A percentile compares a stretch with the other conserved stretches of the same genome.
Evolutionary conservation across 2,329 filamentous ascomycete genomes (phyloP).

Genomic region (Neofusicoccum ribis): DNA sequence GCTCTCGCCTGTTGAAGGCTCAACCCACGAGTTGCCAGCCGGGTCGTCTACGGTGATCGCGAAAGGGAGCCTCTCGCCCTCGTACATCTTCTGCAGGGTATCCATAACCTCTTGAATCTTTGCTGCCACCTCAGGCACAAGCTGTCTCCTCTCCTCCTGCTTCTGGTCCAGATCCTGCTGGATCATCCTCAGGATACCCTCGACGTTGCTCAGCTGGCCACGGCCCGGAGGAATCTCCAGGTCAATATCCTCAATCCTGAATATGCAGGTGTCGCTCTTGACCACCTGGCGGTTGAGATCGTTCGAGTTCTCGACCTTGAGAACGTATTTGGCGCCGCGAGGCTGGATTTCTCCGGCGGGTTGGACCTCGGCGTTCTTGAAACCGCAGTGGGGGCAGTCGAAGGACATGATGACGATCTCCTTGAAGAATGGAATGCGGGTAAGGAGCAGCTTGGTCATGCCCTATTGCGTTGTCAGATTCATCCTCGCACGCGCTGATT

Average conservation of each 20-base stretch:
- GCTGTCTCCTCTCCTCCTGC: constrained; percentile 77
- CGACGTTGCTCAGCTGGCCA: constrained; percentile 89
- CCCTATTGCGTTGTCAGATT: constrained; percentile 57
- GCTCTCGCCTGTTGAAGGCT: constrained; percentile 72
- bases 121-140: constrained; percentile 73
- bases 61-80: constrained; percentile 80
- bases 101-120: constrained; percentile 77
- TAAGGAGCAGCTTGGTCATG: constrained; percentile 80
- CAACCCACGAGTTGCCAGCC: constrained; percentile 94
- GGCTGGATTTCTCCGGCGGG: constrained; percentile 89
- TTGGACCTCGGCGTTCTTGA: constrained; percentile 92
- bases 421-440: constrained; percentile 93
- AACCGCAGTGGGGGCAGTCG: constrained; percentile 82
- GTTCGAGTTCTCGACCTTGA: constrained; percentile 69
- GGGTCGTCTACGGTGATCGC: constrained; percentile 85
- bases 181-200: constrained; percentile 79
- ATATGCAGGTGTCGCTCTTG: constrained; percentile 83
- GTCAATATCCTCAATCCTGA: constrained; percentile 88
- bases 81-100: constrained; percentile 74
- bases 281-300: constrained; percentile 88
- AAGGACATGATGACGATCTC: constrained; percentile 98
- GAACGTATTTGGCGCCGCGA: constrained; percentile 79
- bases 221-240: constrained; percentile 89
- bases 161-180: constrained; percentile 78
- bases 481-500: not conserved